A percentile compares a stretch with the other conserved stretches of the same genome.
phyloP scores from a whole-genome alignment of 2,329 filamentous ascomycete species.

The Botrytis pseudocinerea region DNA sequence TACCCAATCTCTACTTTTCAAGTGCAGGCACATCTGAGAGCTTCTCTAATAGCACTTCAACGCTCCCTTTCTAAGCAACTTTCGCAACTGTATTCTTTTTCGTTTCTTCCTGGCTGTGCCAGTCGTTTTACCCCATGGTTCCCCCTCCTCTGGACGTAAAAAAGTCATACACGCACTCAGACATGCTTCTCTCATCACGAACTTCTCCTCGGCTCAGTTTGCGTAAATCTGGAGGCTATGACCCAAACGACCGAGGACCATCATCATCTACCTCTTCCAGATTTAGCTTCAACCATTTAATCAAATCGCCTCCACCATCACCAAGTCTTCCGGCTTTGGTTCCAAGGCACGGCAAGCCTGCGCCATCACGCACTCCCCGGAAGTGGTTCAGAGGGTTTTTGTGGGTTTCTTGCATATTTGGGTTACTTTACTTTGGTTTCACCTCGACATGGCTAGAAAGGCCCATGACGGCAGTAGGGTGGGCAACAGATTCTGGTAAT shows the following conservation, averaged over 20 bases:
- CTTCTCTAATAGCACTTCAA: constrained; percentile 21
- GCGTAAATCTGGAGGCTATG: constrained; percentile 55
- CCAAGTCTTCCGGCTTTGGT: constrained; percentile 69
- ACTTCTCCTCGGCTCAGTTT: constrained; percentile 56
- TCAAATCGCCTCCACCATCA: constrained; percentile 69
- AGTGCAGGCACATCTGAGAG: constrained; percentile 36
- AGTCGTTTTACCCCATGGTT: constrained; percentile 32
- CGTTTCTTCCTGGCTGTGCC: constrained; percentile 38
- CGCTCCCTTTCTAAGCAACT: constrained; percentile 32
- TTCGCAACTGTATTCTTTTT: constrained; percentile 25
- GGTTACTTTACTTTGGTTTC: constrained; percentile 53
- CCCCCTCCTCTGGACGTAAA: constrained; percentile 38
- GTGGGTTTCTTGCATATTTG: constrained; percentile 52
- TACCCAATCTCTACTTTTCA: constrained; percentile 13
- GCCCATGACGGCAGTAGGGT: constrained; percentile 43
- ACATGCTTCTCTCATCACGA: constrained; percentile 43
- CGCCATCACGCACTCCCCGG: constrained; percentile 45
- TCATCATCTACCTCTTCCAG: constrained; percentile 61
- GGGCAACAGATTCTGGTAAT: constrained; percentile 46
- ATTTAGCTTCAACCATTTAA: constrained; percentile 66
- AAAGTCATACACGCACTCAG: constrained; percentile 43
- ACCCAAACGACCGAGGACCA: constrained; percentile 53
- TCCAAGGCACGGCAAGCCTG: constrained; percentile 62
- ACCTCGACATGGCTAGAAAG: constrained; percentile 41
- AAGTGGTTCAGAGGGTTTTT: constrained; percentile 44